These are phyloP conservation scores for Sphaerulina populicola DNA, from an alignment of 2,329 filamentous ascomycete genomes.

Conservation along the genomic window DNA sequence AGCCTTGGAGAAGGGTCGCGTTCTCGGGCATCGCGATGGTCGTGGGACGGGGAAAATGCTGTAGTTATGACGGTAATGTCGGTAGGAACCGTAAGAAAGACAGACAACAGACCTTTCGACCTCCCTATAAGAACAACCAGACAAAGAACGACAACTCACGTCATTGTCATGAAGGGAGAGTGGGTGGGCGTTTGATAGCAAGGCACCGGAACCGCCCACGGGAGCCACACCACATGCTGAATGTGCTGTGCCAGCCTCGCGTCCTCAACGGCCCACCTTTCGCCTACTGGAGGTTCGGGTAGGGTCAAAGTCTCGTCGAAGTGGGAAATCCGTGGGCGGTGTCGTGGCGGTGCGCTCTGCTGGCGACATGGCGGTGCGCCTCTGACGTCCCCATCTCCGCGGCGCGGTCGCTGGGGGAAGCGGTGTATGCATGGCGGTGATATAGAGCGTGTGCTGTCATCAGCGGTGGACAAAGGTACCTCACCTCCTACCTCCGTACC, in stretches of 20 bases:
- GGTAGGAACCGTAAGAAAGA: background rate
- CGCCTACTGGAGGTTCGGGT: background rate
- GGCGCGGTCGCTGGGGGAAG: background rate
- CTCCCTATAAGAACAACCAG: background rate
- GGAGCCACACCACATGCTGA: background rate
- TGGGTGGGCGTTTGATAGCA: background rate
- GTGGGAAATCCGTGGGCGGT: background rate
- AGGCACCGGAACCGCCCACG: background rate
- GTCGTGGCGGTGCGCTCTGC: background rate
- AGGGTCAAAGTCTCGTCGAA: too few species aligned
- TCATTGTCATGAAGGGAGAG: background rate
- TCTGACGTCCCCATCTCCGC: background rate
- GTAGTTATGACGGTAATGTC: too few species aligned
- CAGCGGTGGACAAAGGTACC: background rate
- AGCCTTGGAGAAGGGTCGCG: conserved; percentile 55
- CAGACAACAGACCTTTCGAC: background rate
- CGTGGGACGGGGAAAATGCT: background rate
- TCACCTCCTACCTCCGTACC: too few species aligned
- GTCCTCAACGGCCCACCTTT: background rate
- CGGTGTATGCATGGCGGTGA: background rate
- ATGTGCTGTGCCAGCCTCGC: background rate
- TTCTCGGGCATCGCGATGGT: conserved; percentile 22
- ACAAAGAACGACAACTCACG: background rate
- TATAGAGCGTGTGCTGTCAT: background rate
- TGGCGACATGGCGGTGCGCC: background rate